These are phyloP conservation scores for Fusarium sp. DNA, from an alignment of 2,329 filamentous ascomycete genomes.

Conservation along the genomic window DNA sequence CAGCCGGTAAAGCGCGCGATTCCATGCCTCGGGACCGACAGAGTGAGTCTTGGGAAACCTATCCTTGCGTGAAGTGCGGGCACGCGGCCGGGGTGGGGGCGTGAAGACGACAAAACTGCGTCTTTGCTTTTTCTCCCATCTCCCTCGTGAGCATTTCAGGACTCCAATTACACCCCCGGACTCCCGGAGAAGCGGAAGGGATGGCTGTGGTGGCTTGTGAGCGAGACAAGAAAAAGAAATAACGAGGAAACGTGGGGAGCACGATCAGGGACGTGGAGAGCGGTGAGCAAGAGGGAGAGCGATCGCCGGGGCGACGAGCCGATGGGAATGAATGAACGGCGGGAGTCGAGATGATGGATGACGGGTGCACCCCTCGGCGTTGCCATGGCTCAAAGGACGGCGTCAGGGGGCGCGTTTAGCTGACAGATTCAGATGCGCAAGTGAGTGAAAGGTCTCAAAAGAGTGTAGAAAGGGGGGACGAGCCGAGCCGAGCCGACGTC, in stretches of 20 bases:
- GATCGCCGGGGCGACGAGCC: conserved; percentile 18
- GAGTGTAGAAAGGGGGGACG: conserved; percentile 26
- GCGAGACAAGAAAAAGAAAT: conserved; percentile 8
- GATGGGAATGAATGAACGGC: conserved; percentile 9
- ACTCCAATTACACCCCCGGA: neutral
- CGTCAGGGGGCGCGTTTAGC: conserved; percentile 19
- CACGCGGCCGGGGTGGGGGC: conserved; percentile 21
- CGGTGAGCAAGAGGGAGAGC: conserved; percentile 8
- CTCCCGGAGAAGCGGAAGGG: conserved; percentile 8
- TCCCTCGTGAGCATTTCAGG: conserved; percentile 21
- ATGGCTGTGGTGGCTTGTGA: conserved; percentile 15
- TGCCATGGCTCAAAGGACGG: conserved; percentile 8
- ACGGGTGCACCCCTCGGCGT: conserved; percentile 13
- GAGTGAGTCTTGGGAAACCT: neutral
- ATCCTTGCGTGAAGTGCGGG: conserved; percentile 21
- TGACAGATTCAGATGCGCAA: neutral
- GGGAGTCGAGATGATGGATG: conserved; percentile 5
- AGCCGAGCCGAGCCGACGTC: conserved; percentile 27
- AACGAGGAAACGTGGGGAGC: conserved; percentile 9
- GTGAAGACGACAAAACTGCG: conserved; percentile 10
- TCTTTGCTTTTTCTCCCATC: conserved; percentile 34
- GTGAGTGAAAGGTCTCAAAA: neutral
- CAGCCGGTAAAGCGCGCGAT: neutral
- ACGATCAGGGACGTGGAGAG: conserved; percentile 18
- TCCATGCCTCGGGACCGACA: conserved; percentile 11